Conservation (phyloP, 257 asterid species). For the Ligustrum vulgare region DNA sequence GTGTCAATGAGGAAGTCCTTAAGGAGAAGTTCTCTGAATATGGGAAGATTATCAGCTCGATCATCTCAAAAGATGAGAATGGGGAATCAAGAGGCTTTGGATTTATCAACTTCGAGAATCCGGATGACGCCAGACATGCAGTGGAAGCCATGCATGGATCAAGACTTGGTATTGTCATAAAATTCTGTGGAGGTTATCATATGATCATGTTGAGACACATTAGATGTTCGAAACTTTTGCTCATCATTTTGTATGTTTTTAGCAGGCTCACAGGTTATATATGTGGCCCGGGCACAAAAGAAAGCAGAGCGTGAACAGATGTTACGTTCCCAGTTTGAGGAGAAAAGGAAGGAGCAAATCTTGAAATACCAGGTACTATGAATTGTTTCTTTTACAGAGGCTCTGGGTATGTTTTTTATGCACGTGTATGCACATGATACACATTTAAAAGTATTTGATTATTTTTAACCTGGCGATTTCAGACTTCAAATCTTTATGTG, state of each 20-base stretch:
- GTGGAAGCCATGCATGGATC: constrained; percentile 62
- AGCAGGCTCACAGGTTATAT: constrained; percentile 68
- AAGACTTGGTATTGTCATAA: constrained; percentile 54
- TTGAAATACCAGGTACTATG: constrained; percentile 61
- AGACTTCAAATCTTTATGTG: constrained; percentile 84
- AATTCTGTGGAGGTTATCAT: constrained; percentile 16
- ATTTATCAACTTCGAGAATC: constrained; percentile 62
- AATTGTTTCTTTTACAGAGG: constrained; percentile 13
- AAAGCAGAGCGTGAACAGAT: constrained; percentile 73
- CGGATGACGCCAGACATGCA: constrained; percentile 64
- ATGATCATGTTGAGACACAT: neutral
- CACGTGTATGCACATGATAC: neutral
- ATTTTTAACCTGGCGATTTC: constrained; percentile 17
- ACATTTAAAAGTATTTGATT: neutral
- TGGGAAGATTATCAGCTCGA: constrained; percentile 56
- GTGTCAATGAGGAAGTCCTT: constrained; percentile 52
- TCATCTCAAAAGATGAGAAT: constrained; percentile 55
- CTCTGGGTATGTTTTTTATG: neutral
- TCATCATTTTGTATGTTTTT: constrained; percentile 10
- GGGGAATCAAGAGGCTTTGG: constrained; percentile 82
- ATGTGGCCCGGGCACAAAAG: constrained; percentile 86
- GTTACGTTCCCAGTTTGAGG: constrained; percentile 70
- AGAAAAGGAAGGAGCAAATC: constrained; percentile 64
- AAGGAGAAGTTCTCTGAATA: constrained; percentile 52
- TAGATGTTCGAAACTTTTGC: constrained; percentile 10